Base-by-base conservation (phyloP, 441 rosid genomes). In the Biscutella laevigata region DNA sequence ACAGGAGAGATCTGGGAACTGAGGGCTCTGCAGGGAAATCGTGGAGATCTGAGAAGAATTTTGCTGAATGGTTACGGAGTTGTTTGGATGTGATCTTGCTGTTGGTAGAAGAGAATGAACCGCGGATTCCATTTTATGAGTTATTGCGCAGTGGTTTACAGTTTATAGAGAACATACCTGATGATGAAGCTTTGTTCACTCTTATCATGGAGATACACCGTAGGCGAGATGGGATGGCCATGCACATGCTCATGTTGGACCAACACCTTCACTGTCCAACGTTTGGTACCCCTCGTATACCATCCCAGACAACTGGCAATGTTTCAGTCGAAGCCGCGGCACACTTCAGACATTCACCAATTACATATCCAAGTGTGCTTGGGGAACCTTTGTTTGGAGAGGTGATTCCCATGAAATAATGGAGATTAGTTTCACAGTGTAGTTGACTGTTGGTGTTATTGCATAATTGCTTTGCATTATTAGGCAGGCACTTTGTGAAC, bases 341-440 rank as follows among this genome's bases (percentile, higher is more conserved):
- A 7, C 88, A 86, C 77, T 57, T 84, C 62, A 81, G 94, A 1
- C 68, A 70, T 72, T 88, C 99, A 38, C 99, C 99, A 14, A 88
- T 92, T 65, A 88, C 99, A 27, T 92, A 92, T 70, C 94, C 96
- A 44, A 92, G 97, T 64, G 95, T 92, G 43, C 95, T 92, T 52
- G 97, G 99, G 54, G 99, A 92, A 71, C 95, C 97, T 19, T 72
- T 92, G 50, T 83, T 77, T 61, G 99, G 98, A 73, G 99, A 92
- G 99, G 99, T 92, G 59, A 66, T 57, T 40, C 14, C 20, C 53
- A 33, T 58, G 49, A 38, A 29, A 29, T 30, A 16, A 6, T 21
- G 27, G 28, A 28, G 12, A 39, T 19, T 66, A 25, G 26, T 24
- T 47, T 42, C 30, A 38, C 30, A 41, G 42, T 53, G 57, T 53